Conservation (phyloP, 2,329 filamentous ascomycete species). For the Claviceps lovelessii region DNA sequence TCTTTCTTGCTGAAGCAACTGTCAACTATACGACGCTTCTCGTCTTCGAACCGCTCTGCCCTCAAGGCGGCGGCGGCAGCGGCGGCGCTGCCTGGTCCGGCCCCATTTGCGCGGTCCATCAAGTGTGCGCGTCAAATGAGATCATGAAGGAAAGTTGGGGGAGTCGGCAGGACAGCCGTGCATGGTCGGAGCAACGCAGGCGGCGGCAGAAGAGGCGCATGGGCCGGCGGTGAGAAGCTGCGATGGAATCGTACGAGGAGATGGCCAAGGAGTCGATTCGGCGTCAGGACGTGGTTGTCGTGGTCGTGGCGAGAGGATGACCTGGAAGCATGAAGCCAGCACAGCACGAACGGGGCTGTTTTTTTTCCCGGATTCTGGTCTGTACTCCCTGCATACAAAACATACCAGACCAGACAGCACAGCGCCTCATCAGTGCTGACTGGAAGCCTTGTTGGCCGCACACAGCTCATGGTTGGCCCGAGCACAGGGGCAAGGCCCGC, state of each 20-base stretch:
- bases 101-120: slow-evolving; percentile 28
- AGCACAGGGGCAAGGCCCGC: neutral
- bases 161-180: slow-evolving; percentile 1
- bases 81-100: slow-evolving; percentile 20
- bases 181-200: slow-evolving; percentile 6
- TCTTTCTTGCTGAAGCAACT: slow-evolving; percentile 91
- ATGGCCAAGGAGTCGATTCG: slow-evolving; percentile 20
- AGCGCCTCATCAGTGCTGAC: too few species aligned
- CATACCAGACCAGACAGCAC: too few species aligned
- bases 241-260: slow-evolving; percentile 6
- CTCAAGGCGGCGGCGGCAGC: slow-evolving; percentile 21
- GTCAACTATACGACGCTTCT: slow-evolving; percentile 86
- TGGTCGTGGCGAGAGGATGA: neutral
- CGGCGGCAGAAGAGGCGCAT: neutral
- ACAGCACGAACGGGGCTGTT: neutral
- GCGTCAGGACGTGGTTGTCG: neutral
- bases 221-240: slow-evolving; percentile 1
- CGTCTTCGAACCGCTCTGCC: slow-evolving; percentile 88
- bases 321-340: neutral
- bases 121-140: slow-evolving; percentile 6
- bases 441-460: neutral
- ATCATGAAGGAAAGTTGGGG: slow-evolving; percentile 9
- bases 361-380: neutral
- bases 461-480: slow-evolving; percentile 18
- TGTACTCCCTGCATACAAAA: neutral